Evolutionary conservation across 108 stramenopile genomes (phyloP), one percentile per base, ranked within the genome.

Genomic region (Pseudonitzschia delicatissima): DNA sequence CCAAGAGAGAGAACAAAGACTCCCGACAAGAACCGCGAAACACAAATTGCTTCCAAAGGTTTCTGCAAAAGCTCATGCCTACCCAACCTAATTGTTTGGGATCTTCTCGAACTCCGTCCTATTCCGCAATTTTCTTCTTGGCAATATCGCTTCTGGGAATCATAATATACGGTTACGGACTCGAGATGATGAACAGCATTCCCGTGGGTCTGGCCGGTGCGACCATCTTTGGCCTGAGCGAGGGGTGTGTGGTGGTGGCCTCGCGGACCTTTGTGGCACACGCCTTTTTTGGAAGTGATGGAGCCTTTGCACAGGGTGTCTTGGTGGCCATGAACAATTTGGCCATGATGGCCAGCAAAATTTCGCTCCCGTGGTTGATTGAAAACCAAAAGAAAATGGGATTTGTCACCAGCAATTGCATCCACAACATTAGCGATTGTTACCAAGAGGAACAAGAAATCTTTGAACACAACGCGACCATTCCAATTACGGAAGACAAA

Each of bases 211-310:
- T 55, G 53, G 1, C 31, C 26, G 53, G 53, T 55, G 53, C 53
- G 4, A 55, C 53, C n/a, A 33, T 55, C 12, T 55, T 55, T 55
- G 53, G 53, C 31, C n/a, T 55, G 31, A 29, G 53, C 32, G 53
- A 55, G 31, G 53, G 53, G n/a, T 55, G 53, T 28, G 53, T 55
- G 11, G 53, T 55, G 11, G 53, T 55, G 13, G 53, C 53, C 53
- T 55, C 53, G 32, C 53, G 53, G 32, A 55, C 53, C 9, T 55
- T 55, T 55, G 53, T 55, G 27, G 53, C 53, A n/a, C 53, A 55
- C 31, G 53, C 53, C 50, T 55, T 55, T 35, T 55, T 31, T 33
- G 53, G 53, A 33, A 55, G 53, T 33, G 53, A 55, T n/a, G 53
- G 53, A 55, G 53, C 53, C 26, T 55, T 55, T 33, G 53, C 53